Conservation (phyloP, 2,329 filamentous ascomycete genomes). For the Didymella glomerata region DNA sequence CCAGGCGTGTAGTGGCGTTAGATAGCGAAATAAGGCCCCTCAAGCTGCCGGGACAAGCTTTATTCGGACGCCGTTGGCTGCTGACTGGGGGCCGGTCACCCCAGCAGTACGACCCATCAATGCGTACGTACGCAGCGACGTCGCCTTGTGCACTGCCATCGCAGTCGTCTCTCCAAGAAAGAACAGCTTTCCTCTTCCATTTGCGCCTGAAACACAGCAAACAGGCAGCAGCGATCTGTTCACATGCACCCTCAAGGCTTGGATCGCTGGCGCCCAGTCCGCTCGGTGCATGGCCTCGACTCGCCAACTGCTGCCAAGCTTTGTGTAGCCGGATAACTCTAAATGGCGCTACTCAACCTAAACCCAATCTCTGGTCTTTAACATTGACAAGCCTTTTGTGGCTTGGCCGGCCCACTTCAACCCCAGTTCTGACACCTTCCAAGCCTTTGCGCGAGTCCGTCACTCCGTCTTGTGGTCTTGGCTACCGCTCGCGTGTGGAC, state of each 20-base stretch:
- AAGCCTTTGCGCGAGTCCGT: slow-evolving; percentile 34
- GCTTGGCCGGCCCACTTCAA: slow-evolving; percentile 33
- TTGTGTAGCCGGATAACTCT: slow-evolving; percentile 33
- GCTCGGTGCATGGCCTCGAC: slow-evolving; percentile 21
- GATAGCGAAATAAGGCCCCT: slow-evolving; percentile 48
- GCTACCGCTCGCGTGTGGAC: slow-evolving; percentile 25
- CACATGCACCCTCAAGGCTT: slow-evolving; percentile 19
- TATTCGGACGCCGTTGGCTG: slow-evolving; percentile 48
- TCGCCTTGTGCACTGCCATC: slow-evolving; percentile 6
- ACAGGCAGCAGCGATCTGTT: slow-evolving; percentile 18
- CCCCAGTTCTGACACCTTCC: slow-evolving; percentile 38
- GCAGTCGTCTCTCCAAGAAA: not conserved
- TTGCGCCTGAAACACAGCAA: not conserved
- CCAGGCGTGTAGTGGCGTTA: slow-evolving; percentile 48
- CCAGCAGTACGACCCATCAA: slow-evolving; percentile 24
- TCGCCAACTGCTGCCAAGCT: slow-evolving; percentile 35
- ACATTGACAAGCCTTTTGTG: slow-evolving; percentile 46
- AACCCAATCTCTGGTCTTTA: slow-evolving; percentile 48
- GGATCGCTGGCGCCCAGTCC: slow-evolving; percentile 33
- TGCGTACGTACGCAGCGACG: slow-evolving; percentile 21
- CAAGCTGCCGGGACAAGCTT: slow-evolving; percentile 49
- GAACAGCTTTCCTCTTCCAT: not conserved
- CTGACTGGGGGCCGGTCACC: slow-evolving; percentile 31
- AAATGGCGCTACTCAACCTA: slow-evolving; percentile 43
- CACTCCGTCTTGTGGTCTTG: slow-evolving; percentile 42